Conservation (phyloP, 164 flowering plant genomes). For the Vitis cinerea region DNA sequence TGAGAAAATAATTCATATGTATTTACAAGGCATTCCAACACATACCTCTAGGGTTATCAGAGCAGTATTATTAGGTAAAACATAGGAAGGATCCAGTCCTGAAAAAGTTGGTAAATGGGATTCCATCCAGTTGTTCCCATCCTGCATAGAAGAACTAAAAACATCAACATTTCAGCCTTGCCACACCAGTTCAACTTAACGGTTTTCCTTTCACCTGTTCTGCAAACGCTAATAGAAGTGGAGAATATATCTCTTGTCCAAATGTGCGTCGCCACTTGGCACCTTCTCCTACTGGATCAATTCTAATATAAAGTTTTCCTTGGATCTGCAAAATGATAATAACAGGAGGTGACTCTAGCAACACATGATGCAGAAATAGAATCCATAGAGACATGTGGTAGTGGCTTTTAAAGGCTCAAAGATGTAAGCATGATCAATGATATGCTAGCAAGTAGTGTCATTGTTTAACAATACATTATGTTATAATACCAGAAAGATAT, state of each 20-base stretch:
- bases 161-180: conserved; percentile 5
- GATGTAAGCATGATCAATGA: background rate
- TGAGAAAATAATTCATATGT: background rate
- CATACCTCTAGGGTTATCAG: conserved; percentile 80
- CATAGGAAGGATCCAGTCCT: conserved; percentile 64
- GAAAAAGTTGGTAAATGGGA: conserved; percentile 57
- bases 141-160: conserved; percentile 42
- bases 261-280: conserved; percentile 88
- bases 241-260: conserved; percentile 96
- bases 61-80: conserved; percentile 76
- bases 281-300: conserved; percentile 84
- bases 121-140: conserved; percentile 49
- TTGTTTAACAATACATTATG: background rate
- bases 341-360: background rate
- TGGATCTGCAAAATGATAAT: conserved; percentile 49
- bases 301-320: conserved; percentile 75
- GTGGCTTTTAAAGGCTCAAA: background rate
- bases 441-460: background rate
- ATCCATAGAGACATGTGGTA: background rate
- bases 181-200: background rate
- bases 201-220: conserved; percentile 52
- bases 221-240: conserved; percentile 83
- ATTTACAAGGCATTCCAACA: background rate
- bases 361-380: background rate
- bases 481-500: background rate